A percentile compares a stretch with the other conserved stretches of the same genome.
Conservation (phyloP, 441 rosid species). For the Euphorbia celastroides region DNA sequence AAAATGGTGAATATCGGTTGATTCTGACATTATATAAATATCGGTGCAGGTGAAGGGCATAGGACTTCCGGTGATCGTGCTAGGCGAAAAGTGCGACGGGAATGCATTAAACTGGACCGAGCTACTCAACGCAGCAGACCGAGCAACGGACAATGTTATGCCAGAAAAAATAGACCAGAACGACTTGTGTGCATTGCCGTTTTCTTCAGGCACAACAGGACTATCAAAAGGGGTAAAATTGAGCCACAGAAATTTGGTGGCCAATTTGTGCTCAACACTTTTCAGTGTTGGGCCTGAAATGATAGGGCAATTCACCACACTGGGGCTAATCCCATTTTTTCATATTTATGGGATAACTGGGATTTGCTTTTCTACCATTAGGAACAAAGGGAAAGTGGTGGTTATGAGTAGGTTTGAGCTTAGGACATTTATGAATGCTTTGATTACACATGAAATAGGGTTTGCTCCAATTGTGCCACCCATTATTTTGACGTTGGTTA, state of each 20-base stretch:
- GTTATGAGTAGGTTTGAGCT: constrained; percentile 68
- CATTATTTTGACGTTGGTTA: constrained; percentile 64
- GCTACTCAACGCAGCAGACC: constrained; percentile 68
- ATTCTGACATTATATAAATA: too few species aligned
- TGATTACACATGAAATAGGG: constrained; percentile 63
- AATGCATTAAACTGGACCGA: constrained; percentile 61
- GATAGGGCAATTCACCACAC: constrained; percentile 50
- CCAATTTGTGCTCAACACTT: constrained; percentile 78
- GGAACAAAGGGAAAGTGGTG: constrained; percentile 91
- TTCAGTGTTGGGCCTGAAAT: constrained; percentile 62
- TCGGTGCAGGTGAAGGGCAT: constrained; percentile 52
- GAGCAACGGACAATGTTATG: constrained; percentile 24
- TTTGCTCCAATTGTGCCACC: constrained; percentile 95
- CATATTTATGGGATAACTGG: constrained; percentile 82
- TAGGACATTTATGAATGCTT: constrained; percentile 58
- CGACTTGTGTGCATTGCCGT: constrained; percentile 87
- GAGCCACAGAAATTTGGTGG: constrained; percentile 71
- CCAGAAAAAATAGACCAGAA: constrained; percentile 42
- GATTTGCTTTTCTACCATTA: constrained; percentile 73
- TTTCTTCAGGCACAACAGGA: constrained; percentile 95
- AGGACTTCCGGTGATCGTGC: constrained; percentile 46
- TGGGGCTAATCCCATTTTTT: constrained; percentile 78
- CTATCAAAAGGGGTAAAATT: constrained; percentile 86
- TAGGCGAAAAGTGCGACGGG: constrained; percentile 45
- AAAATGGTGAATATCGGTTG: too few species aligned